phyloP scores from a whole-genome alignment of 129 eudicot genomes.

The Rutidosis leptorrhynchoides region DNA sequence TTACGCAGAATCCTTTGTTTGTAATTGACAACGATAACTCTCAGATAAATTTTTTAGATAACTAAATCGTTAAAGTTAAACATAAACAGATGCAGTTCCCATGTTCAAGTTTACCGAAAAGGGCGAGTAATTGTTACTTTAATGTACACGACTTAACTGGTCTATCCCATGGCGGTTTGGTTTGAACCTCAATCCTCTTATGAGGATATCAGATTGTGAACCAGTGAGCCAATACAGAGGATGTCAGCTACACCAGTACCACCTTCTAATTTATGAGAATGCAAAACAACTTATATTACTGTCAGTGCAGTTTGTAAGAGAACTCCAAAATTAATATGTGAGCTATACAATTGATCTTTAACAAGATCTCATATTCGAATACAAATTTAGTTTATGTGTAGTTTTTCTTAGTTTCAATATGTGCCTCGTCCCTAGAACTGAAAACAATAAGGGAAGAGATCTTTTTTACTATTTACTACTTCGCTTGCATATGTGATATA shows the following conservation, averaged over 20 bases:
- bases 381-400: slow-evolving; percentile 21
- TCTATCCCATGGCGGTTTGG: no score
- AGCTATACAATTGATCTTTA: slow-evolving; percentile 11
- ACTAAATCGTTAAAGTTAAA: no score
- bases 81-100: no score
- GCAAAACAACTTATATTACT: not conserved
- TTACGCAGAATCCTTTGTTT: no score
- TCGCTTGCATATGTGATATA: slow-evolving; percentile 7
- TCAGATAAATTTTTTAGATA: no score
- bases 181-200: no score
- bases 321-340: not conserved
- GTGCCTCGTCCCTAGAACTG: slow-evolving; percentile 25
- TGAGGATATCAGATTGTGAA: no score
- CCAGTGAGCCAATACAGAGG: no score
- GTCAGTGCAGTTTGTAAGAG: not conserved
- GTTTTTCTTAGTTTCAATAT: not conserved
- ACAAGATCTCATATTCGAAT: not conserved
- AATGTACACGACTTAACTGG: no score
- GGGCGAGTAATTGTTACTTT: not conserved
- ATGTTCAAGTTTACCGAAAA: no score
- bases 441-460: slow-evolving; percentile 21
- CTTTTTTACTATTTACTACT: slow-evolving; percentile 18
- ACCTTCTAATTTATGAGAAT: not conserved
- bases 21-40: no score
- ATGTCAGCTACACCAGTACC: no score